Evolutionary conservation across 2,329 filamentous ascomycete species (phyloP).

Genomic region (Aspergillus sp.): DNA sequence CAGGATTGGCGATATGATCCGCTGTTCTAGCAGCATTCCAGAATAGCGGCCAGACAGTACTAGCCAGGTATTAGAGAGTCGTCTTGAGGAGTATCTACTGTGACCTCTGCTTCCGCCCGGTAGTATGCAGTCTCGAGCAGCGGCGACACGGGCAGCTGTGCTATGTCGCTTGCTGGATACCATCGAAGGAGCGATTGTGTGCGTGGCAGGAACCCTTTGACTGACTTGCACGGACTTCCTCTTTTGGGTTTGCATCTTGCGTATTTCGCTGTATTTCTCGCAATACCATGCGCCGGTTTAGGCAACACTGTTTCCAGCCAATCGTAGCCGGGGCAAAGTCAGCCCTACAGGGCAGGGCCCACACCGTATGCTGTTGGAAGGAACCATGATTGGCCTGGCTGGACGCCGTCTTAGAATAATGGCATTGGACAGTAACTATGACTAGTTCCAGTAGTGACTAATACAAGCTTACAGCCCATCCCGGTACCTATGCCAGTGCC

Average conservation of each 20-base stretch:
- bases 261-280: background rate
- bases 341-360: background rate
- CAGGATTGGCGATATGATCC: conserved; percentile 55
- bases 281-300: background rate
- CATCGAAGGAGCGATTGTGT: conserved; percentile 40
- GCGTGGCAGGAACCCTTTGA: conserved; percentile 39
- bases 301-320: conserved; percentile 1
- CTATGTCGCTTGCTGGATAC: conserved; percentile 47
- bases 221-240: no score
- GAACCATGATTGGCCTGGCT: background rate
- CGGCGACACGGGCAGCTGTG: conserved; percentile 46
- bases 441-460: no score
- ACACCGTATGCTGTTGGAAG: background rate
- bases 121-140: conserved; percentile 42
- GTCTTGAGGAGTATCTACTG: conserved; percentile 77
- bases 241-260: background rate
- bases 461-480: background rate
- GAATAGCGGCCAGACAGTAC: conserved; percentile 69
- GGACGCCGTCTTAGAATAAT: background rate
- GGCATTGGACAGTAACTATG: background rate
- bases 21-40: conserved; percentile 65
- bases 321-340: background rate
- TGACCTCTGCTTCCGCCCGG: conserved; percentile 62
- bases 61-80: conserved; percentile 62
- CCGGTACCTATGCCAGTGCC: conserved; percentile 2